Base-by-base conservation (phyloP, 2,329 filamentous ascomycete species). In the Fusarium sp. region DNA sequence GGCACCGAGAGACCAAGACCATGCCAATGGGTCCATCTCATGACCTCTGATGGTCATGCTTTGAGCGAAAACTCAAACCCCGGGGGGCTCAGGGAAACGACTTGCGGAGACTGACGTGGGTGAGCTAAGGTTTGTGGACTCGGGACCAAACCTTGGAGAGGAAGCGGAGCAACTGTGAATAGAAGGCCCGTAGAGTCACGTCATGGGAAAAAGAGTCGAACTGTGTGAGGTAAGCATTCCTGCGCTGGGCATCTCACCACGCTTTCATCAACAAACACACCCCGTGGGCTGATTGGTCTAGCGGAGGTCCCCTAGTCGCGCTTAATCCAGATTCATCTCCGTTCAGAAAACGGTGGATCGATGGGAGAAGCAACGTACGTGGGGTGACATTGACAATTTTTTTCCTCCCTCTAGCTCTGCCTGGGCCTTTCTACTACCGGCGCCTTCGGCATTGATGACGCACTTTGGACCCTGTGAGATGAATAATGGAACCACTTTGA, bases 271-370 rank as follows among this genome's bases (percentile, higher is more conserved):
- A 42, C 60, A 44, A 7, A 8, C 26, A 67, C 52, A 13, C 65
- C 38, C 51, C 45, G 45, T 68, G 47, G 35, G 17, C 38, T 70
- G 35, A 57, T 63, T 62, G 70, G 57, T 38, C 18, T 11, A 15
- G n/a, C 60, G 66, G 64, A 48, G 58, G 22, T 2, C 48, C 31
- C 63, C 66, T 68, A 48, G 66, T 15, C 22, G 24, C 67, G 35
- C 66, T 68, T 54, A 45, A 62, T 69, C 62, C 71, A 68, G 66
- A 73, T 73, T 70, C 66, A 73, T 73, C 70, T 73, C 58, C 71
- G 58, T 63, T 60, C 42, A 41, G 67, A 51, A 73, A 73, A 73
- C 67, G 67, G 67, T 70, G 66, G 67, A 69, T 33, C 65, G 66
- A 69, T 69, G 31, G 28, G 42, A 52, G 42, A 49, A 63, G 24